Percentiles rank a stretch among this genome's conserved stretches.
Conservation (phyloP, 2,329 filamentous ascomycete genomes). For the Acrodontium crateriforme region DNA sequence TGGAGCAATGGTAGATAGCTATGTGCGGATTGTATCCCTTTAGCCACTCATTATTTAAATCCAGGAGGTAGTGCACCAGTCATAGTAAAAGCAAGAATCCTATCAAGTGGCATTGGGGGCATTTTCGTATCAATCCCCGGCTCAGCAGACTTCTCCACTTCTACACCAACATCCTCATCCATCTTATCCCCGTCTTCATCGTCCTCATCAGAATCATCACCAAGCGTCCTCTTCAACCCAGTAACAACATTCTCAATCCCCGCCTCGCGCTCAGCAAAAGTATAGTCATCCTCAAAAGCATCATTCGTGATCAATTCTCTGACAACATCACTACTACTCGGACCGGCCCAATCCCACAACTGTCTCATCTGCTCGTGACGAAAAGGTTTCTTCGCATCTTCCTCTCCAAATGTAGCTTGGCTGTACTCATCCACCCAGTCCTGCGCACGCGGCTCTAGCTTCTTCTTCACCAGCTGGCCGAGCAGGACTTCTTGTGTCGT, state of each 20-base stretch:
- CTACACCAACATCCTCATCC: slow-evolving; percentile 12
- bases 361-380: slow-evolving; percentile 35
- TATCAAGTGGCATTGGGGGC: slow-evolving; percentile 29
- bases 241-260: slow-evolving; percentile 60
- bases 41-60: too few relatives aligned
- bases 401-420: slow-evolving; percentile 2
- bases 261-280: slow-evolving; percentile 51
- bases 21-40: too few relatives aligned
- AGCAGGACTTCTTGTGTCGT: slow-evolving; percentile 49
- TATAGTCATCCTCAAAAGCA: slow-evolving; percentile 54
- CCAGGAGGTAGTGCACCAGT: too few relatives aligned
- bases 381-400: slow-evolving; percentile 24
- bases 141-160: slow-evolving; percentile 7
- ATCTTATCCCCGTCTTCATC: slow-evolving; percentile 37
- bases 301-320: slow-evolving; percentile 9
- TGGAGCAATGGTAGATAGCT: not conserved
- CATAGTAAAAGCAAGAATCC: too few relatives aligned
- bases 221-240: slow-evolving; percentile 44
- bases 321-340: slow-evolving; percentile 31
- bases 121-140: slow-evolving; percentile 11
- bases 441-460: slow-evolving; percentile 65
- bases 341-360: slow-evolving; percentile 45
- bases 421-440: slow-evolving; percentile 47
- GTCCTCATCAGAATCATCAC: slow-evolving; percentile 39
- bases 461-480: slow-evolving; percentile 62